A percentile compares a stretch with the other conserved stretches of the same genome.
These are phyloP conservation scores for Xylaria sp. DNA, from an alignment of 2,329 filamentous ascomycete genomes.

Conservation along the genomic window DNA sequence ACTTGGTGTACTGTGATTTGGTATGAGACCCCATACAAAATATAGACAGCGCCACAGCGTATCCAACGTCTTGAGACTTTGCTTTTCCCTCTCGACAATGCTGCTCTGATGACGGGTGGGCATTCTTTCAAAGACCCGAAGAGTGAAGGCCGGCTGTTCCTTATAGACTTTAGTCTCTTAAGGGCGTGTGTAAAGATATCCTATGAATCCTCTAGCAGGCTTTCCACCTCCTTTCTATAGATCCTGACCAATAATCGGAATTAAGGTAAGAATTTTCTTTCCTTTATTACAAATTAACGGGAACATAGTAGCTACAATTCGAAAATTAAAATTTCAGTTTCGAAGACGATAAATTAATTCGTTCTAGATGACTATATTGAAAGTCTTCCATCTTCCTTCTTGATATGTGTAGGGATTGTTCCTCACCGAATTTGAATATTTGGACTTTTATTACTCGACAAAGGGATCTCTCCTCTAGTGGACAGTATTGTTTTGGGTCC, in stretches of 20 bases:
- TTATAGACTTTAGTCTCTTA: slow-evolving; percentile 55
- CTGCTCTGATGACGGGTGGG: slow-evolving; percentile 46
- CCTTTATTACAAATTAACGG: not conserved
- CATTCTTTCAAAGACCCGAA: slow-evolving; percentile 49
- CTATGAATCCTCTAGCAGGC: not conserved
- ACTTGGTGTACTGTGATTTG: not conserved
- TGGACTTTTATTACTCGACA: not conserved
- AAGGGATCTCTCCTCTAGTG: slow-evolving; percentile 28
- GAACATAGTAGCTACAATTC: not conserved
- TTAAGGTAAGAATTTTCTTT: slow-evolving; percentile 11
- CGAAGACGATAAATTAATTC: not conserved
- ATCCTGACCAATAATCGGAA: not conserved
- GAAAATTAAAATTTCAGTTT: not conserved
- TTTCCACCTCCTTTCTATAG: not conserved
- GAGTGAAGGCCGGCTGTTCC: slow-evolving; percentile 53
- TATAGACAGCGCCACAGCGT: too few species aligned
- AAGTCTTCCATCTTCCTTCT: not conserved
- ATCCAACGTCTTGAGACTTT: slow-evolving; percentile 49
- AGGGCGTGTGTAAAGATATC: slow-evolving; percentile 14
- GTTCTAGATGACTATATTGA: not conserved
- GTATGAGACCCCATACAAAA: slow-evolving; percentile 53
- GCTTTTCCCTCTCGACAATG: slow-evolving; percentile 52
- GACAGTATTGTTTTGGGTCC: slow-evolving; percentile 54
- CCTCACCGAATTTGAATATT: too few species aligned
- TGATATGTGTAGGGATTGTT: not conserved